These are phyloP conservation scores for Ampelocalamus luodianensis DNA, from an alignment of 176 grass and related monocot species.

Conservation along the genomic window DNA sequence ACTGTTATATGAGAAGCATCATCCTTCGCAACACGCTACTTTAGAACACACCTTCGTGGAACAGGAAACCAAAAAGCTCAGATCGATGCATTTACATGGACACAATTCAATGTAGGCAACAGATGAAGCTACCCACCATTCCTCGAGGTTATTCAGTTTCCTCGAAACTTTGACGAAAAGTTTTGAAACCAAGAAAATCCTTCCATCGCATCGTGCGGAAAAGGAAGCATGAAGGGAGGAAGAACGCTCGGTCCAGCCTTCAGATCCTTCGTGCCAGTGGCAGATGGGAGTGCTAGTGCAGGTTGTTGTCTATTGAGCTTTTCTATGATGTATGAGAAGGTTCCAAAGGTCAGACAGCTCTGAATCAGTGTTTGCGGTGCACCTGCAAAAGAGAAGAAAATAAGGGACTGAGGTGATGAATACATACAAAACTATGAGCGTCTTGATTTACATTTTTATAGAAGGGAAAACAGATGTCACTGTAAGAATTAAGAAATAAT, in stretches of 20 bases:
- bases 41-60: background rate
- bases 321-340: constrained; percentile 82
- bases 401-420: background rate
- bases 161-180: constrained; percentile 54
- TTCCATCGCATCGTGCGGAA: constrained; percentile 42
- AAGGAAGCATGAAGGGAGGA: constrained; percentile 66
- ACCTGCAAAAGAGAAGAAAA: constrained; percentile 48
- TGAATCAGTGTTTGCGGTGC: constrained; percentile 75
- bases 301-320: constrained; percentile 71
- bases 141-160: constrained; percentile 32
- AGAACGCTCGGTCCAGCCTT: constrained; percentile 45
- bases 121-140: background rate
- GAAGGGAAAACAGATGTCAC: background rate
- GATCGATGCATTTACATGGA: constrained; percentile 46
- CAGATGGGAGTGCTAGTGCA: constrained; percentile 48
- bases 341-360: constrained; percentile 80
- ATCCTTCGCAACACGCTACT: constrained; percentile 5
- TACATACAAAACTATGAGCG: background rate
- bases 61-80: constrained; percentile 18
- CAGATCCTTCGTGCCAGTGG: background rate
- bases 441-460: background rate
- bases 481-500: background rate
- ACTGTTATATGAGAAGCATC: constrained; percentile 24
- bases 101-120: background rate
- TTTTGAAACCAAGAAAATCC: constrained; percentile 59